Evolutionary conservation across 306 rosid genomes (phyloP).

Genomic region (Quercus agrifolia): DNA sequence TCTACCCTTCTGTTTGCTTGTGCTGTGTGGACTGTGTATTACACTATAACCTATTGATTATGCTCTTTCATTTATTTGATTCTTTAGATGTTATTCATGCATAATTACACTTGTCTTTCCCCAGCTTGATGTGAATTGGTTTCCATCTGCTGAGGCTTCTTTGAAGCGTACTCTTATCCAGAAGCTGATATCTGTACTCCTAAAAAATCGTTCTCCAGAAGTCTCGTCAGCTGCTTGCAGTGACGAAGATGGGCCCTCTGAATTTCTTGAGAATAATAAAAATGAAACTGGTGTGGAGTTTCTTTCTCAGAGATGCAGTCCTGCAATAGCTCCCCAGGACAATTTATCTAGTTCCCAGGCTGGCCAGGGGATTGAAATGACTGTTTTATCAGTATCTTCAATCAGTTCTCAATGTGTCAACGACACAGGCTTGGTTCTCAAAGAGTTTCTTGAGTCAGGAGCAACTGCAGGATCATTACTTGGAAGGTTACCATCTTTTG

Average conservation of each 20-base stretch:
- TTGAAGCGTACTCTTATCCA: conserved; percentile 86
- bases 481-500: conserved; percentile 56
- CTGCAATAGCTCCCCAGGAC: conserved; percentile 34
- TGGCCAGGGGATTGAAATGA: conserved; percentile 67
- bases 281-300: conserved; percentile 34
- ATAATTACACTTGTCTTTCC: conserved; percentile 16
- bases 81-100: conserved; percentile 18
- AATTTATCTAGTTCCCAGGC: conserved; percentile 43
- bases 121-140: conserved; percentile 89
- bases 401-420: conserved; percentile 48
- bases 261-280: conserved; percentile 34
- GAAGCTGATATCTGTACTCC: conserved; percentile 71
- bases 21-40: neutral
- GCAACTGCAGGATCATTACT: conserved; percentile 49
- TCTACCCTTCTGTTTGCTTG: neutral
- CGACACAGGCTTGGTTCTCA: conserved; percentile 71
- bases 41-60: neutral
- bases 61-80: conserved; percentile 4
- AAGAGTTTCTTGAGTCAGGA: conserved; percentile 73
- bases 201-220: conserved; percentile 47
- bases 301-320: conserved; percentile 36
- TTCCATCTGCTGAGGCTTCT: conserved; percentile 84
- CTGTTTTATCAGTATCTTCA: conserved; percentile 68
- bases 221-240: conserved; percentile 46
- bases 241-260: conserved; percentile 33